Evolutionary conservation across 1,139 yeast genomes (phyloP).

Genomic region (Blastobotrys malaysiensis): DNA sequence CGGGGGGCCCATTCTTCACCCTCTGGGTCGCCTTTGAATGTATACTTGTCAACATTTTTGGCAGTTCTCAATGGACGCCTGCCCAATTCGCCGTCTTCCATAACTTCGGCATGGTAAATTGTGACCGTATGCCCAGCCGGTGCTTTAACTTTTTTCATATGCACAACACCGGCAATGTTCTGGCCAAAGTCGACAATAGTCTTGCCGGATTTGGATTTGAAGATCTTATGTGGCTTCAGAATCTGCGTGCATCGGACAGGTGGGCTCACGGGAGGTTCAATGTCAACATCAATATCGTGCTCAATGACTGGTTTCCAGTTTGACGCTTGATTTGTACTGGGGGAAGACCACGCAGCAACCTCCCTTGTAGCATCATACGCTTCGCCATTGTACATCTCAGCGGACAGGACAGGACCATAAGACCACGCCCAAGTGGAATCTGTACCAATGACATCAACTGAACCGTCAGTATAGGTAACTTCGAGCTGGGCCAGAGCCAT

Average conservation of each 20-base stretch:
- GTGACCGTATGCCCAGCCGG: slow-evolving; percentile 19
- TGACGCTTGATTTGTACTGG: background rate
- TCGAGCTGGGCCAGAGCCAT: slow-evolving; percentile 21
- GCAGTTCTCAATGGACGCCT: slow-evolving; percentile 21
- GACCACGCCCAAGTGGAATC: slow-evolving; percentile 19
- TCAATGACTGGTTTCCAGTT: slow-evolving; percentile 5
- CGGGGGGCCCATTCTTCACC: slow-evolving; percentile 22
- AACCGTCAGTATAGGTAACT: slow-evolving; percentile 18
- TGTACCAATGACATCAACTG: slow-evolving; percentile 12
- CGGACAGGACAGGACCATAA: slow-evolving; percentile 19
- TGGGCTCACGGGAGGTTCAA: slow-evolving; percentile 11
- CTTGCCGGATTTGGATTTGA: slow-evolving; percentile 19
- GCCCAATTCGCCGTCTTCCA: slow-evolving; percentile 26
- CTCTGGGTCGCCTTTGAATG: slow-evolving; percentile 16
- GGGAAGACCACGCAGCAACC: slow-evolving; percentile 16
- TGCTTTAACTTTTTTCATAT: slow-evolving; percentile 15
- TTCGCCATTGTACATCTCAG: slow-evolving; percentile 24
- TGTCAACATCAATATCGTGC: slow-evolving; percentile 6
- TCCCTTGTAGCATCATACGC: slow-evolving; percentile 23
- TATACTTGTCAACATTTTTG: slow-evolving; percentile 17
- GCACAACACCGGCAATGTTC: slow-evolving; percentile 22
- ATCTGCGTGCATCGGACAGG: slow-evolving; percentile 11
- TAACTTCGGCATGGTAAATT: slow-evolving; percentile 23
- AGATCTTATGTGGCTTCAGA: slow-evolving; percentile 5
- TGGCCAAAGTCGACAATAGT: slow-evolving; percentile 24